Conservation (phyloP, 306 rosid species). For the Pyrus bretschneideri region DNA sequence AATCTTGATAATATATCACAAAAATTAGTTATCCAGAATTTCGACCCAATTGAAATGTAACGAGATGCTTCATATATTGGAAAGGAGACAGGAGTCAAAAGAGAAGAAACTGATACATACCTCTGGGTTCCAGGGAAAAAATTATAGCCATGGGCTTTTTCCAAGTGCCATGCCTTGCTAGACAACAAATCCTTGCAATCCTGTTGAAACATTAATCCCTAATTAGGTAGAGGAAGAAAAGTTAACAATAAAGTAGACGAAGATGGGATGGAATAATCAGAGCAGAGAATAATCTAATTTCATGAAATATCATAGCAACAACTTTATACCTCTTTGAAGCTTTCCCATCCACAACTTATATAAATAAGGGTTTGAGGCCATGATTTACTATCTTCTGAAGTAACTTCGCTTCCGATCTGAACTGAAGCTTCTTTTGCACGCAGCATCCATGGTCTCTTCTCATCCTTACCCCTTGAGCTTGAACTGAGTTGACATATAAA, state of each 20-base stretch:
- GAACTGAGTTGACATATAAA: constrained; percentile 38
- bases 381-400: constrained; percentile 29
- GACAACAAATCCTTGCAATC: constrained; percentile 78
- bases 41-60: background rate
- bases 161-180: constrained; percentile 66
- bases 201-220: constrained; percentile 31
- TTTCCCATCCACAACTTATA: constrained; percentile 99
- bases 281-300: background rate
- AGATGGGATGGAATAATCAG: background rate
- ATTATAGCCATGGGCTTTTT: constrained; percentile 80
- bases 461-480: constrained; percentile 50
- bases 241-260: constrained; percentile 2
- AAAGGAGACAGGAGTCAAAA: background rate
- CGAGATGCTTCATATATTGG: background rate
- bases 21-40: background rate
- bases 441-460: constrained; percentile 95
- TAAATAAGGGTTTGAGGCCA: constrained; percentile 87
- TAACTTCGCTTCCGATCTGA: constrained; percentile 51
- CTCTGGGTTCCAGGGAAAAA: constrained; percentile 88
- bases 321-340: constrained; percentile 83
- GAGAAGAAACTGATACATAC: constrained; percentile 24
- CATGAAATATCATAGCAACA: background rate
- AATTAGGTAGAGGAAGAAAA: constrained; percentile 4
- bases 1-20: background rate
- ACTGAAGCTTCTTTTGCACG: constrained; percentile 81